Percentiles rank a stretch among this genome's conserved stretches.
Evolutionary conservation across 768 basidiomycete genomes (phyloP).

Genomic region (Scleroderma citrinum): DNA sequence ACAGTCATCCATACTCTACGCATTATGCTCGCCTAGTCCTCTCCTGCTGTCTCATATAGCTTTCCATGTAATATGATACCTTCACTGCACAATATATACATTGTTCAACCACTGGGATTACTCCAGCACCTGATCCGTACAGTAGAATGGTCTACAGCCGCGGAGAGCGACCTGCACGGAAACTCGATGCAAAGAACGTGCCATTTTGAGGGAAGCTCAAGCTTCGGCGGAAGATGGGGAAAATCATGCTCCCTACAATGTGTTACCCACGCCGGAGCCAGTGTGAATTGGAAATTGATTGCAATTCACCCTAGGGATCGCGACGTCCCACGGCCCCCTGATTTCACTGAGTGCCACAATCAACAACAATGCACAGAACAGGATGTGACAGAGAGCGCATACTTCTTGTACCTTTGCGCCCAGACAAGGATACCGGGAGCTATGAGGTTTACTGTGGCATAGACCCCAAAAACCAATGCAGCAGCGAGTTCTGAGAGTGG

Average conservation of each 20-base stretch:
- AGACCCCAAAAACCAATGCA: constrained; percentile 43
- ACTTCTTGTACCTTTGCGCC: constrained; percentile 89
- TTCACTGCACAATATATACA: constrained; percentile 19
- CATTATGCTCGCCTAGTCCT: constrained; percentile 25
- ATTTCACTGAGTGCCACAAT: constrained; percentile 56
- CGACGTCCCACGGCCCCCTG: constrained; percentile 87
- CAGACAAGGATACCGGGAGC: constrained; percentile 74
- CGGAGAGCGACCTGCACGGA: constrained; percentile 22
- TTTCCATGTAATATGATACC: constrained; percentile 37
- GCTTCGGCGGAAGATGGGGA: constrained; percentile 20
- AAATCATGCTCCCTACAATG: constrained; percentile 24
- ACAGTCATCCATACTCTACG: constrained; percentile 23
- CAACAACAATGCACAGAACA: constrained; percentile 4
- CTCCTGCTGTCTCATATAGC: constrained; percentile 30
- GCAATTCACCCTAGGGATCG: constrained; percentile 63
- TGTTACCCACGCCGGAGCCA: constrained; percentile 18
- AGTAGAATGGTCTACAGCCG: constrained; percentile 16
- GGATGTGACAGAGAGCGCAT: constrained; percentile 24
- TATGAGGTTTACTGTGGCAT: constrained; percentile 58
- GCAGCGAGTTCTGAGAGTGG: constrained; percentile 52
- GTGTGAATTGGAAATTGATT: constrained; percentile 30
- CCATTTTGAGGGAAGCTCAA: constrained; percentile 7
- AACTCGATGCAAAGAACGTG: constrained; percentile 15
- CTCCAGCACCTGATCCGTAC: neutral
- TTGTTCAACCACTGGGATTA: constrained; percentile 1